phyloP scores from a whole-genome alignment of 768 basidiomycete genomes.

The Kwoniella sp. region DNA sequence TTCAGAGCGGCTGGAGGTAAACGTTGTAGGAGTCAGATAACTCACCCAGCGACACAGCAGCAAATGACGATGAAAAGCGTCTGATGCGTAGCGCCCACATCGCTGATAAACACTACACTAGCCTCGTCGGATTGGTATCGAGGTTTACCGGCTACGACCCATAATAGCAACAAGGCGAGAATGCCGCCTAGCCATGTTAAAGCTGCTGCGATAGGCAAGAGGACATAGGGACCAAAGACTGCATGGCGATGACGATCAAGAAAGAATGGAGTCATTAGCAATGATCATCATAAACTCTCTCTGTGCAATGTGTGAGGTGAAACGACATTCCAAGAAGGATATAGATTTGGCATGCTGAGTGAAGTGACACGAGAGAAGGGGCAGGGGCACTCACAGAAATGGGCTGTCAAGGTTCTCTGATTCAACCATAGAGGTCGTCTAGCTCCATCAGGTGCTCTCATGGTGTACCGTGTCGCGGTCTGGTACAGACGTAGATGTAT shows the following conservation, averaged over 20 bases:
- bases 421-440: constrained; percentile 43
- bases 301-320: too few relatives aligned
- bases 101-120: constrained; percentile 54
- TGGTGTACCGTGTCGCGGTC: too few relatives aligned
- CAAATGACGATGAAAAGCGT: constrained; percentile 50
- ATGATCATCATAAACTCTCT: too few relatives aligned
- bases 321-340: too few relatives aligned
- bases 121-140: constrained; percentile 50
- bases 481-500: too few relatives aligned
- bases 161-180: constrained; percentile 48
- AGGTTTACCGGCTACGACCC: constrained; percentile 51
- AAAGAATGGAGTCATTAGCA: too few relatives aligned
- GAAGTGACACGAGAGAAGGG: neutral
- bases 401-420: constrained; percentile 42
- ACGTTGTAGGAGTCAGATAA: neutral
- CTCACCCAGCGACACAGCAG: constrained; percentile 29
- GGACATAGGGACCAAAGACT: constrained; percentile 54
- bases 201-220: constrained; percentile 46
- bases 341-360: too few relatives aligned
- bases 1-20: too few relatives aligned
- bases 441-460: constrained; percentile 23
- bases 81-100: constrained; percentile 52
- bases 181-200: constrained; percentile 52
- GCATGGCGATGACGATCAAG: neutral
- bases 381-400: constrained; percentile 34